Evolutionary conservation across 495 filamentous ascomycete genomes (phyloP), one percentile per base, ranked within the genome.

Genomic region (Haplographium delicatum): DNA sequence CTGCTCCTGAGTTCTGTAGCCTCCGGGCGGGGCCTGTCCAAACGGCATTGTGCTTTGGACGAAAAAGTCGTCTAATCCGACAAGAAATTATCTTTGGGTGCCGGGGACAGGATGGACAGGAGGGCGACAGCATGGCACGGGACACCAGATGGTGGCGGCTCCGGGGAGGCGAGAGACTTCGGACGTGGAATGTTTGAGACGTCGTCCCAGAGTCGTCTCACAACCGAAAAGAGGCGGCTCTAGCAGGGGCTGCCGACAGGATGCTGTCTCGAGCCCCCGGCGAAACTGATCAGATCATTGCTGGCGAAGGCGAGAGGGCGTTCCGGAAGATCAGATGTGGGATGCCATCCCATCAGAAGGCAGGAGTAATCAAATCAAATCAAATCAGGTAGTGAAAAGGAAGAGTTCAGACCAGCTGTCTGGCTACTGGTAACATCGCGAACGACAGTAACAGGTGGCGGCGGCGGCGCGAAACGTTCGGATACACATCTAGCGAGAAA

Each of bases 121-220:
- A 24, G 23, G 37, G 44, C 13, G 42, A 30, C 15, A 19, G 20
- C 13, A 5, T 8, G 19, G 58, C 58, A 61, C 49, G 42, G 58
- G 11, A n/a, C 48, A 31, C 19, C 4, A 6, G 7, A 35, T 24
- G 54, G 50, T 47, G 4, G 39, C 28, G 8, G 45, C 46, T 25
- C 23, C 16, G 18, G n/a, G 10, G 11, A 28, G 28, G 46, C 41
- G 41, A 51, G 20, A 6, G 24, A 39, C 42, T 26, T 47, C 45
- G 44, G 54, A 58, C 58, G 39, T 25, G 1, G 18, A 38, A 11
- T 48, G 58, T 61, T 58, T 57, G 34, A 58, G 24, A 50, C 22
- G 39, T 48, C 40, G 58, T 61, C 33, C 50, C 58, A 61, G 46
- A 44, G n/a, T 40, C 54, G 58, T 61, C 58, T 61, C 58, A 61